A percentile compares a stretch with the other conserved stretches of the same genome.
These are phyloP conservation scores for Madurella fahalii DNA, from an alignment of 2,329 filamentous ascomycete genomes.

Conservation along the genomic window DNA sequence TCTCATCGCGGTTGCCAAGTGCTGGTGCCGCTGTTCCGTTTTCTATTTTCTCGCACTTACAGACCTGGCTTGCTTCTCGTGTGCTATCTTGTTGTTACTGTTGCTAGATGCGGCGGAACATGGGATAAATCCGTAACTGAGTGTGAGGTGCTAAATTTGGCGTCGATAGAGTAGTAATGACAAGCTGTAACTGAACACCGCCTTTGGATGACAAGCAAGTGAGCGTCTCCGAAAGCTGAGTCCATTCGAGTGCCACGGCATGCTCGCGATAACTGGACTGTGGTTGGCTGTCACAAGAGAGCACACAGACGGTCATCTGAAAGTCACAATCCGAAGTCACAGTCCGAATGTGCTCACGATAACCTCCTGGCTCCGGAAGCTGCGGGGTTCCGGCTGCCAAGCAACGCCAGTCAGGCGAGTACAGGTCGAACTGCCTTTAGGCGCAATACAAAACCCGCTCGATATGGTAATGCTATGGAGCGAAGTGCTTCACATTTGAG, in stretches of 20 bases:
- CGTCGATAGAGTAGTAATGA: not conserved
- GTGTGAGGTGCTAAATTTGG: not conserved
- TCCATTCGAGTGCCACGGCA: too few species aligned
- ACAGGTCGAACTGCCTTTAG: not conserved
- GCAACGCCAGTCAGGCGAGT: not conserved
- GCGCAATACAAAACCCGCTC: not conserved
- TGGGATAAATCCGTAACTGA: not conserved
- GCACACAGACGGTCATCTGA: too few species aligned
- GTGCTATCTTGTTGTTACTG: not conserved
- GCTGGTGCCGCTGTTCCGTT: not conserved
- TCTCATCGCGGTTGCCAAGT: not conserved
- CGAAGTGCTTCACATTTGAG: constrained; percentile 12
- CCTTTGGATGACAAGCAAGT: too few species aligned
- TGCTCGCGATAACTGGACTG: not conserved
- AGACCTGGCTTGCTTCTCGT: not conserved
- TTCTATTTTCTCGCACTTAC: not conserved
- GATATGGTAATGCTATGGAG: constrained; percentile 9
- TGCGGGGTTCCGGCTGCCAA: constrained; percentile 15
- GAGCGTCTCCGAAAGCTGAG: too few species aligned
- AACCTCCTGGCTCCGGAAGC: constrained; percentile 6
- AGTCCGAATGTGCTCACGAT: not conserved
- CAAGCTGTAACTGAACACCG: too few species aligned
- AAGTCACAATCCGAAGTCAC: too few species aligned
- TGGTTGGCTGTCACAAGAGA: not conserved
- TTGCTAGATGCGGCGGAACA: not conserved